Percentiles rank a stretch among this genome's conserved stretches.
These are phyloP conservation scores for Selaginella moellendorffii DNA, from an alignment of 75 land plant genomes.

Conservation along the genomic window DNA sequence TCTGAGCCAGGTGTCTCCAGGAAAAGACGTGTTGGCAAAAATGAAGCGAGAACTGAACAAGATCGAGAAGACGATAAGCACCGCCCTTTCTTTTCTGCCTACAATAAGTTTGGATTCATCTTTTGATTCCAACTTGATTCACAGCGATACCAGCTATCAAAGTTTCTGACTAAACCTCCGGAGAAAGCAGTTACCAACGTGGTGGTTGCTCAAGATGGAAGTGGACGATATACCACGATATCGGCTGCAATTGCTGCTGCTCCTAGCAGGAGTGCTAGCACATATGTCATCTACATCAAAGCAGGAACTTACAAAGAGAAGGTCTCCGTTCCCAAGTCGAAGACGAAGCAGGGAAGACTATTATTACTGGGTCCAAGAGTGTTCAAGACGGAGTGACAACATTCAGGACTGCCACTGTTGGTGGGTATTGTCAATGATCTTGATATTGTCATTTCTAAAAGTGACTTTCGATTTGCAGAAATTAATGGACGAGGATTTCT, in stretches of 20 bases:
- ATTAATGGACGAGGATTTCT: not conserved
- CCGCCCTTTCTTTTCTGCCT: not conserved
- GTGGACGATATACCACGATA: not conserved
- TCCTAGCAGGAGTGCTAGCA: not conserved
- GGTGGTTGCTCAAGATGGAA: not conserved
- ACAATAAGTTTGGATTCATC: no score
- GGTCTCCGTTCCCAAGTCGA: not conserved
- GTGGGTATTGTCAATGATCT: not conserved
- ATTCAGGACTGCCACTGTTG: conserved; percentile 11
- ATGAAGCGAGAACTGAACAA: not conserved
- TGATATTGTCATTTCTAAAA: not conserved
- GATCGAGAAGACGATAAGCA: not conserved
- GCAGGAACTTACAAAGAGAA: conserved; percentile 11
- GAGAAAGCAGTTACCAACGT: not conserved
- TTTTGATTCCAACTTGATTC: no score
- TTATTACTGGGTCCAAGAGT: conserved; percentile 9
- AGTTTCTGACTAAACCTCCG: not conserved
- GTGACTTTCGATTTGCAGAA: not conserved
- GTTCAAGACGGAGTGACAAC: conserved; percentile 11
- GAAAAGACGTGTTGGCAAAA: not conserved
- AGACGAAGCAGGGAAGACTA: conserved; percentile 2
- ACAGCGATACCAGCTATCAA: not conserved
- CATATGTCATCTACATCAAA: conserved; percentile 14
- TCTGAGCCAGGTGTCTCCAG: not conserved
- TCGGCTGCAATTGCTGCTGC: not conserved